Percentiles rank a stretch among this genome's conserved stretches.
These are phyloP conservation scores for Luffa acutangula DNA, from an alignment of 306 rosid genomes.

Conservation along the genomic window DNA sequence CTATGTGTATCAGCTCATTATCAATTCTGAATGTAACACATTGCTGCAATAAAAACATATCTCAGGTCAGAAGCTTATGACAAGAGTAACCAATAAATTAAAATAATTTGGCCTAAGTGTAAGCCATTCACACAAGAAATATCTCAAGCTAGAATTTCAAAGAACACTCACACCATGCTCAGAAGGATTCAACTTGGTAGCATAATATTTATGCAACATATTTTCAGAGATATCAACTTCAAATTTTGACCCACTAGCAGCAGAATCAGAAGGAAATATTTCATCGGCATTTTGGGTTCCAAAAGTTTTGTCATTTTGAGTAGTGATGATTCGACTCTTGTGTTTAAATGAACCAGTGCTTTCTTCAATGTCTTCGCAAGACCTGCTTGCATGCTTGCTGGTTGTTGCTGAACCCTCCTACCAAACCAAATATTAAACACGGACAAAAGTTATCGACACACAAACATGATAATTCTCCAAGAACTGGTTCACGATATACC, in stretches of 20 bases:
- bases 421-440: slow-evolving; percentile 21
- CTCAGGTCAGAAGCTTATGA: slow-evolving; percentile 19
- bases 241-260: slow-evolving; percentile 45
- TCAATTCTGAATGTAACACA: slow-evolving; percentile 51
- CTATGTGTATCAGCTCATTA: slow-evolving; percentile 35
- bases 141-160: neutral
- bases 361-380: slow-evolving; percentile 41
- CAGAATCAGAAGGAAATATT: slow-evolving; percentile 29
- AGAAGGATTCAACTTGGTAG: slow-evolving; percentile 19
- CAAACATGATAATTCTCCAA: slow-evolving; percentile 8
- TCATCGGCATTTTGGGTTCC: slow-evolving; percentile 40
- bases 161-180: slow-evolving; percentile 52
- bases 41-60: slow-evolving; percentile 30
- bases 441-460: slow-evolving; percentile 8
- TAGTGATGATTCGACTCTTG: slow-evolving; percentile 23
- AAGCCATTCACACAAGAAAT: neutral
- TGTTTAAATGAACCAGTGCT: slow-evolving; percentile 62
- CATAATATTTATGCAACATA: slow-evolving; percentile 21
- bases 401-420: slow-evolving; percentile 44
- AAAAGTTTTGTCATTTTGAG: slow-evolving; percentile 29
- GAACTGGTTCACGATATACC: slow-evolving; percentile 31
- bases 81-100: neutral
- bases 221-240: slow-evolving; percentile 32
- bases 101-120: neutral
- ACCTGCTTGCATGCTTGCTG: slow-evolving; percentile 24